phyloP scores from a whole-genome alignment of 345 rosid species.

The Cardamine occulta region DNA sequence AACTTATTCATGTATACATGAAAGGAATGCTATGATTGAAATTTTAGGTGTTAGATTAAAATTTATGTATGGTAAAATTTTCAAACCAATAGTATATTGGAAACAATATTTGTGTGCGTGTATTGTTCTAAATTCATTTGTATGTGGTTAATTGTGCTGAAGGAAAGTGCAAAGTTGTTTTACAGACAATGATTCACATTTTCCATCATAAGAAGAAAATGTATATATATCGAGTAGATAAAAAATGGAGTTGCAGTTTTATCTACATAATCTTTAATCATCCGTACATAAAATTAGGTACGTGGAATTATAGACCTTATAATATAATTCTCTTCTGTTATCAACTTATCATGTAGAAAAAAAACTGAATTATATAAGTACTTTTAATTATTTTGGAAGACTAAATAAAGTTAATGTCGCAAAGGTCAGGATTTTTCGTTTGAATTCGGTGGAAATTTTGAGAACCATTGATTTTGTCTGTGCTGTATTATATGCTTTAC shows the following conservation, averaged over 20 bases:
- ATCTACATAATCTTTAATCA: background rate
- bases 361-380: background rate
- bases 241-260: background rate
- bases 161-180: slow-evolving; percentile 2
- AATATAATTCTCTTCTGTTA: background rate
- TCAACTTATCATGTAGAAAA: background rate
- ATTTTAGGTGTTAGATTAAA: background rate
- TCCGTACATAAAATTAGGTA: slow-evolving; percentile 32
- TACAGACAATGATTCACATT: slow-evolving; percentile 12
- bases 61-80: background rate
- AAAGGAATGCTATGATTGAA: background rate
- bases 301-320: background rate
- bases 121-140: background rate
- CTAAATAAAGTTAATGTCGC: slow-evolving; percentile 11
- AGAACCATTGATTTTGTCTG: slow-evolving; percentile 26
- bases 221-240: background rate
- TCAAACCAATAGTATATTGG: background rate
- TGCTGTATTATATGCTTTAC: slow-evolving; percentile 42
- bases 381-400: background rate
- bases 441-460: slow-evolving; percentile 30
- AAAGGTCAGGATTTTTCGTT: slow-evolving; percentile 21
- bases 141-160: background rate
- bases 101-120: background rate
- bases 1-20: background rate
- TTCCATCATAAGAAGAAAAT: background rate